Evolutionary conservation across 306 rosid genomes (phyloP).

Genomic region (Vigna radiata): DNA sequence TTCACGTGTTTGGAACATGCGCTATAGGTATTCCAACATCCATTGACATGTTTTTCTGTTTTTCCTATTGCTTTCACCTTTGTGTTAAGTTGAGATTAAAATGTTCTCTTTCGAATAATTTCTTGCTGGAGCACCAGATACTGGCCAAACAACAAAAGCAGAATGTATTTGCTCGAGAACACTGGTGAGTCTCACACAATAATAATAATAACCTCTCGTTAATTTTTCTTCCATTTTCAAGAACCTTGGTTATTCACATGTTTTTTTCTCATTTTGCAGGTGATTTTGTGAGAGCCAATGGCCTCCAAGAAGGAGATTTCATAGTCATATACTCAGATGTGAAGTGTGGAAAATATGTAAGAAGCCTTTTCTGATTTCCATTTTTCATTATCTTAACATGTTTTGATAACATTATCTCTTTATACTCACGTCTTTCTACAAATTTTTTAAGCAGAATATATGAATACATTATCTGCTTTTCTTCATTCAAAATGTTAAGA

Average conservation of each 20-base stretch:
- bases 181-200: slow-evolving; percentile 61
- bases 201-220: neutral
- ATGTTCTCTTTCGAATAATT: slow-evolving; percentile 28
- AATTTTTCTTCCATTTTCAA: neutral
- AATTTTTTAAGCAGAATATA: no score
- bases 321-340: slow-evolving; percentile 92
- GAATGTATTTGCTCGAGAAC: slow-evolving; percentile 98
- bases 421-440: no score
- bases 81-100: slow-evolving; percentile 35
- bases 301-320: slow-evolving; percentile 99
- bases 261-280: slow-evolving; percentile 52
- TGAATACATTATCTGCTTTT: neutral
- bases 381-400: neutral
- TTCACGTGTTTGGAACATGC: slow-evolving; percentile 96
- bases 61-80: neutral
- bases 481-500: neutral
- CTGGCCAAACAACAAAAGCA: slow-evolving; percentile 99
- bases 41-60: neutral
- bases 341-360: slow-evolving; percentile 87
- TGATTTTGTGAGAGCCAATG: slow-evolving; percentile 97
- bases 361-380: slow-evolving; percentile 5
- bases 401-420: no score
- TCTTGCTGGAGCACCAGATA: slow-evolving; percentile 77
- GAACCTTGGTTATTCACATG: neutral
- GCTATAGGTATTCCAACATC: slow-evolving; percentile 69